A percentile compares a stretch with the other conserved stretches of the same genome.
Conservation (phyloP, 495 filamentous ascomycete genomes). For the Saxophila tyrrhenica region DNA sequence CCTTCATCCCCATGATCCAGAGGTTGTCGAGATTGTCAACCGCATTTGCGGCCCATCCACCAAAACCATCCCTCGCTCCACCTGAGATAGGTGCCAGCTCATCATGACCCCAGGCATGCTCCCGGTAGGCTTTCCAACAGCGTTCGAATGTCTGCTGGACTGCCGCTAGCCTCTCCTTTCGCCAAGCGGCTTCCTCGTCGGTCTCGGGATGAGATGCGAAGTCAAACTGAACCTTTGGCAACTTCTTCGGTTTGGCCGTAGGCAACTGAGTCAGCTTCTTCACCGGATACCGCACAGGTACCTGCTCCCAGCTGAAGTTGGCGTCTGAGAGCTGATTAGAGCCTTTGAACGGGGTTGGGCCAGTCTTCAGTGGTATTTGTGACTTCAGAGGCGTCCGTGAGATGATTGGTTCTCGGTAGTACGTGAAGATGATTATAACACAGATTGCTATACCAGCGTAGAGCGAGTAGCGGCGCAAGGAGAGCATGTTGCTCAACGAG, state of each 20-base stretch:
- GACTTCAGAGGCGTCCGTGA: not conserved
- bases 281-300: constrained; percentile 13
- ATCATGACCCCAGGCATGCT: constrained; percentile 30
- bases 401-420: constrained; percentile 1
- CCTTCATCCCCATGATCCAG: constrained; percentile 49
- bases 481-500: constrained; percentile 4
- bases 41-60: constrained; percentile 50
- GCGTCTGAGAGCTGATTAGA: not conserved
- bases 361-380: not conserved
- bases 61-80: constrained; percentile 38
- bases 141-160: constrained; percentile 27
- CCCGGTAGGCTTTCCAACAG: constrained; percentile 26
- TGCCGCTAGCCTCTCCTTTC: constrained; percentile 19
- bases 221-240: constrained; percentile 23
- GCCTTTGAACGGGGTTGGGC: not conserved
- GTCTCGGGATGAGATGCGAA: constrained; percentile 20
- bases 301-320: constrained; percentile 9
- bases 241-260: constrained; percentile 3
- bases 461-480: constrained; percentile 3
- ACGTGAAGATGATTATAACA: not conserved
- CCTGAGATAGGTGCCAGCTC: constrained; percentile 28
- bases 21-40: constrained; percentile 54
- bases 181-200: constrained; percentile 10
- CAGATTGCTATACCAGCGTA: constrained; percentile 3
- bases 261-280: constrained; percentile 9